Conservation (phyloP, 345 rosid species). For the Brassica cretica region DNA sequence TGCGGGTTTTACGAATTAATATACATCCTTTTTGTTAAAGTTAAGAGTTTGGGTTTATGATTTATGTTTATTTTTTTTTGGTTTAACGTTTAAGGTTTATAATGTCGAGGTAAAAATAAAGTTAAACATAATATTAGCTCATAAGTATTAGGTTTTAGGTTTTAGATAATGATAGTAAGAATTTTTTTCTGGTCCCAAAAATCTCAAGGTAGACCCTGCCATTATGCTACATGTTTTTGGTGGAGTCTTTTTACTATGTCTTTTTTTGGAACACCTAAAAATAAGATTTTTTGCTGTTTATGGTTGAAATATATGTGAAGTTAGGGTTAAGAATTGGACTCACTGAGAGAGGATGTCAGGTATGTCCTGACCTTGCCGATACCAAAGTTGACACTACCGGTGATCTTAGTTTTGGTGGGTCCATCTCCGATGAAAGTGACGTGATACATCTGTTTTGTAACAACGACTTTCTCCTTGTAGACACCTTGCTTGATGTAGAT, state of each 20-base stretch:
- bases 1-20: too few species aligned
- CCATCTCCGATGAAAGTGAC: conserved; percentile 78
- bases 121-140: too few species aligned
- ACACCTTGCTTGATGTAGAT: conserved; percentile 71
- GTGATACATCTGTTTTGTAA: conserved; percentile 40
- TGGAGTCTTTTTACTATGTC: neutral
- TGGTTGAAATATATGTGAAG: neutral
- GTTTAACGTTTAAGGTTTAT: too few species aligned
- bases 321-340: conserved; percentile 16
- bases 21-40: too few species aligned
- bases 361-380: conserved; percentile 48
- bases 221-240: neutral
- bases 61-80: too few species aligned
- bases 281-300: neutral
- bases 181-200: too few species aligned
- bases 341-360: conserved; percentile 64
- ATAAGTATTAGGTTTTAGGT: too few species aligned
- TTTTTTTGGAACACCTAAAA: too few species aligned
- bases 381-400: conserved; percentile 47
- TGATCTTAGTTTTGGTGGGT: conserved; percentile 59
- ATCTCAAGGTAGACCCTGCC: neutral
- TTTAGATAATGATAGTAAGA: too few species aligned
- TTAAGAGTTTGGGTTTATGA: too few species aligned
- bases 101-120: too few species aligned
- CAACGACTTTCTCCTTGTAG: conserved; percentile 51